A percentile compares a stretch with the other conserved stretches of the same genome.
Evolutionary conservation across 2,329 filamentous ascomycete genomes (phyloP).

Genomic region (Ophiostoma ulmi): DNA sequence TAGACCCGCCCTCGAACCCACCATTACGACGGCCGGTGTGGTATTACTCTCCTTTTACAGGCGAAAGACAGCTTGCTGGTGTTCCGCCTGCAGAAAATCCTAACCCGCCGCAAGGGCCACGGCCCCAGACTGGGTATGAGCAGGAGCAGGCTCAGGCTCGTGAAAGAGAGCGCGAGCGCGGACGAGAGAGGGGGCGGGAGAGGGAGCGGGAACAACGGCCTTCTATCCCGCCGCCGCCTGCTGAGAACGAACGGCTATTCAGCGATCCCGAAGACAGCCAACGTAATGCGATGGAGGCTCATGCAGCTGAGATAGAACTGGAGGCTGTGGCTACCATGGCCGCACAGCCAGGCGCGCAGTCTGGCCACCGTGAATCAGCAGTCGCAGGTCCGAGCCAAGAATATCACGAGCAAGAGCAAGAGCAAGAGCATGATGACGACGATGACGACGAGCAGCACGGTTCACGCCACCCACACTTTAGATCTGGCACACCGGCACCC

Average conservation of each 20-base stretch:
- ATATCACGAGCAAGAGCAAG: not conserved
- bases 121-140: not conserved
- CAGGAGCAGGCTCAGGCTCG: not conserved
- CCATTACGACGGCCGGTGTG: not conserved
- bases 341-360: too few species aligned
- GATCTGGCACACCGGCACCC: conserved; percentile 9
- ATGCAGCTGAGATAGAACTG: conserved; percentile 6
- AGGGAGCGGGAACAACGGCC: not conserved
- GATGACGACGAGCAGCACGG: not conserved
- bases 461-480: not conserved
- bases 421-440: not conserved
- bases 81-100: conserved; percentile 14
- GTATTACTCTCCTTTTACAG: conserved; percentile 11
- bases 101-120: conserved; percentile 2
- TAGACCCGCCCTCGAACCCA: conserved; percentile 34
- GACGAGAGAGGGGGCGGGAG: not conserved
- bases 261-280: conserved; percentile 12
- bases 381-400: too few species aligned
- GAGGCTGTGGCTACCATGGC: conserved; percentile 5
- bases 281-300: conserved; percentile 17
- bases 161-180: not conserved
- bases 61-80: conserved; percentile 20
- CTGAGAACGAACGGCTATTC: conserved; percentile 17
- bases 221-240: conserved; percentile 17
- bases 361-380: not conserved